A percentile compares a stretch with the other conserved stretches of the same genome.
Conservation (phyloP, 306 rosid genomes). For the Trichosanthes cucumerina region DNA sequence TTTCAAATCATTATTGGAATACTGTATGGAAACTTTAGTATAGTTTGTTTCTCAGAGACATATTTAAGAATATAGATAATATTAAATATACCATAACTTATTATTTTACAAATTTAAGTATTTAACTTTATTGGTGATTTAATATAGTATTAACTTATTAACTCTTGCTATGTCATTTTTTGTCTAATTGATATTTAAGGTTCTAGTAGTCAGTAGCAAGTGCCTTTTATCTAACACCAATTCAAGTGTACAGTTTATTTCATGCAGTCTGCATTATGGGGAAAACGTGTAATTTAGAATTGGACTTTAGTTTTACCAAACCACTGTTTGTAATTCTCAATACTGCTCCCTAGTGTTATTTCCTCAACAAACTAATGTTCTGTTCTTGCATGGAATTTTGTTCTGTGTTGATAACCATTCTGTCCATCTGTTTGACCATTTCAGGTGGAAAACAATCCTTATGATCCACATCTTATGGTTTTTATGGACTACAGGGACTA, state of each 20-base stretch:
- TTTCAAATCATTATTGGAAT: not conserved
- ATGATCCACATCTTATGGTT: conserved; percentile 92
- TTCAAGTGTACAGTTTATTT: not conserved
- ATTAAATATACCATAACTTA: not conserved
- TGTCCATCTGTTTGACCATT: conserved; percentile 12
- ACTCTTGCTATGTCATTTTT: not conserved
- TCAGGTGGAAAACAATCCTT: conserved; percentile 91
- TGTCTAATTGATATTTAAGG: not conserved
- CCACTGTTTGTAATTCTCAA: not conserved
- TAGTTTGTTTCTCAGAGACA: not conserved
- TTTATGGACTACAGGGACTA: conserved; percentile 97
- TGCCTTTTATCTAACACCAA: not conserved
- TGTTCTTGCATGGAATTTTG: not conserved
- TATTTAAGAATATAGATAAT: not conserved
- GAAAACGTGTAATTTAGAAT: not conserved
- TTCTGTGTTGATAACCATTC: not conserved
- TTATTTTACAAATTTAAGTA: not conserved
- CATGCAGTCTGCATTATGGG: not conserved
- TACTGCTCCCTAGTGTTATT: not conserved
- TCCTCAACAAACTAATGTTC: not conserved
- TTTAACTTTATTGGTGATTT: not conserved
- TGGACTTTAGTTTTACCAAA: not conserved
- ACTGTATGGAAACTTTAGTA: not conserved
- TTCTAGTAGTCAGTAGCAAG: not conserved
- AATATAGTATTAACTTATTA: not conserved